Percentiles rank a stretch among this genome's conserved stretches.
Conservation (phyloP, 2,329 filamentous ascomycete genomes). For the Ampelomyces quisqualis region DNA sequence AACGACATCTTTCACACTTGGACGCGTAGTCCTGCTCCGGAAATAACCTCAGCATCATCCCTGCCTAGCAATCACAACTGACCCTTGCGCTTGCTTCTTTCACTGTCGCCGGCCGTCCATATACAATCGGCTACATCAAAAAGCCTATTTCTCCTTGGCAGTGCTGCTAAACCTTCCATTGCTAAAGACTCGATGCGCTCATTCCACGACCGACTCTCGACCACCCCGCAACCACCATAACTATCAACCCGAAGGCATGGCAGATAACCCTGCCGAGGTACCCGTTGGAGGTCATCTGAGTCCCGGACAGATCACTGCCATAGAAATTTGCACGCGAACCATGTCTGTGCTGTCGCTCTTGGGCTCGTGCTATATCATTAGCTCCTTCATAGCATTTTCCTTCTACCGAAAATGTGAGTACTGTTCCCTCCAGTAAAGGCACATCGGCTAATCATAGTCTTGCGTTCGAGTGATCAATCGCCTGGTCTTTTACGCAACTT, state of each 20-base stretch:
- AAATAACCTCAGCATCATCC: no score
- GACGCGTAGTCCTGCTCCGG: no score
- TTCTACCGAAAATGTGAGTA: conserved; percentile 67
- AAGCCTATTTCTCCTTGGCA: not conserved
- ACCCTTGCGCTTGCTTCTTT: not conserved
- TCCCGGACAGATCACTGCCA: conserved; percentile 38
- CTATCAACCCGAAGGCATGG: not conserved
- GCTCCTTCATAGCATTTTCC: conserved; percentile 67
- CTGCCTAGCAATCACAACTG: not conserved
- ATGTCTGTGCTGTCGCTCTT: conserved; percentile 70
- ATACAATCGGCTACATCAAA: not conserved
- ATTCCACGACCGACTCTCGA: not conserved
- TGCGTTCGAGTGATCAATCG: conserved; percentile 78
- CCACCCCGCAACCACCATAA: not conserved
- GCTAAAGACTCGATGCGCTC: not conserved
- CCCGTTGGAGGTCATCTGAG: conserved; percentile 5
- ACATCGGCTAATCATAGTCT: not conserved
- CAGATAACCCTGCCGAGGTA: not conserved
- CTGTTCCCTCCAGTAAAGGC: not conserved
- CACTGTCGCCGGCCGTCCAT: not conserved
- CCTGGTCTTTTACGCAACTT: conserved; percentile 78
- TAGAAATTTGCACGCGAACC: conserved; percentile 65
- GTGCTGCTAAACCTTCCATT: not conserved
- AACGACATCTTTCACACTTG: not conserved
- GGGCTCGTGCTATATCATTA: conserved; percentile 70